Base-by-base conservation (phyloP, 805 yeast genomes). In the Zygoascus flipseniorum region DNA sequence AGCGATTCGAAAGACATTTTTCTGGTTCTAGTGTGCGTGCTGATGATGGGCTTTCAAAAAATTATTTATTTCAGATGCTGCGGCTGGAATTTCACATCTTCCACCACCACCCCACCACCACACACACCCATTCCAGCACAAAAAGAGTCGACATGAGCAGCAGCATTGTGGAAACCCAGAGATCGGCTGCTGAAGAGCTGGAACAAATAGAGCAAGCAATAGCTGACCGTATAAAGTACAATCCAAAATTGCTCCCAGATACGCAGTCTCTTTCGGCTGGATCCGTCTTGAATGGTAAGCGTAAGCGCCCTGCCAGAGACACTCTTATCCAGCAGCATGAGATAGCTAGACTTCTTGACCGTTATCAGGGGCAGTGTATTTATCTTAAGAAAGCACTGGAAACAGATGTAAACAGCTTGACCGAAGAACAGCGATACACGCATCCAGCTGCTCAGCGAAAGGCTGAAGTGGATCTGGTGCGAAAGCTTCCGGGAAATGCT, bases 181-280 rank as follows among this genome's bases (percentile, higher is more conserved):
- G 70, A 31, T 56, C 53, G 8, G 57, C 61, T 23, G 49, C 60
- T 16, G 72, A 69, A 61, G 93, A 86, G 63, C 66, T 86, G 18
- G 95, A 90, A 57, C 69, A 79, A 2, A 76, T 92, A 2, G 95
- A 90, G 61, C 61, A 69, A 31, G 88, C 88, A 0, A 74, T 89
- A 0, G 67, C 84, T 0, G 76, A 76, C 47, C 71, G 97, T 51
- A 69, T 89, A 2, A 41, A 44, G 3, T 71, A 62, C 43, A 84
- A 86, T 61, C 89, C 92, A 0, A 72, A 70, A 16, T 55, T 86
- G 1, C 73, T 78, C 42, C 75, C 74, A 2, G 65, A 63, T 5
- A 65, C 66, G 0, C 53, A 47, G 10, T 32, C 52, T 8, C 55
- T 54, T 11, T 60, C 59, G 13, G 49, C 56, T 51, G 61, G 51